These are phyloP conservation scores for Hyphochytrium catenoides DNA, from an alignment of 352 stramenopile genomes.

Conservation along the genomic window DNA sequence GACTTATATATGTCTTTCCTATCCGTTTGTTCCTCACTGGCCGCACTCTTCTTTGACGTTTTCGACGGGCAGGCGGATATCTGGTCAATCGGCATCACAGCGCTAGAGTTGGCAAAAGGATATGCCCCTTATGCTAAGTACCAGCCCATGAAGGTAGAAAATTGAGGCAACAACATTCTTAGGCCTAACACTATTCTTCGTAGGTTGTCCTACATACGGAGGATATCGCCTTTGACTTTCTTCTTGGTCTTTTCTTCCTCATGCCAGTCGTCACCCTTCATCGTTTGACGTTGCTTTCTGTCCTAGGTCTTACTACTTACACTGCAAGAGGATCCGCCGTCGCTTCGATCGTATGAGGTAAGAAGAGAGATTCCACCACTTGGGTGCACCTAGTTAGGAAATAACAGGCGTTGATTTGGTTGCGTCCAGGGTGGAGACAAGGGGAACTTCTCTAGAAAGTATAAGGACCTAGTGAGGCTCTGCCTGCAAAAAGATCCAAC, in stretches of 20 bases:
- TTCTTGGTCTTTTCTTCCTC: too few species aligned
- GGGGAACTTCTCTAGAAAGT: constrained; percentile 49
- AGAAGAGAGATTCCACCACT: constrained; percentile 7
- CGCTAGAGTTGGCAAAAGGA: constrained; percentile 92
- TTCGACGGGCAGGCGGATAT: constrained; percentile 96
- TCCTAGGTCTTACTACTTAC: constrained; percentile 71
- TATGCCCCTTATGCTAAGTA: constrained; percentile 94
- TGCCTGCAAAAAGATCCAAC: constrained; percentile 61
- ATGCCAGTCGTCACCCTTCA: neutral
- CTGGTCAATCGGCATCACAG: constrained; percentile 97
- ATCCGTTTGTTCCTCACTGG: too few species aligned
- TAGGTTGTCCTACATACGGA: too few species aligned
- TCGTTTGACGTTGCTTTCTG: neutral
- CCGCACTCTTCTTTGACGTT: constrained; percentile 51
- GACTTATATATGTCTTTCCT: too few species aligned
- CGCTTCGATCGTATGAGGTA: constrained; percentile 62
- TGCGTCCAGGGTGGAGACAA: constrained; percentile 36
- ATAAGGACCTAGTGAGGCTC: constrained; percentile 64
- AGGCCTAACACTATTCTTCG: too few species aligned
- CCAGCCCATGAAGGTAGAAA: constrained; percentile 89
- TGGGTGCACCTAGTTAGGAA: constrained; percentile 2
- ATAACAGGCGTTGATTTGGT: neutral
- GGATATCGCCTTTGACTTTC: too few species aligned
- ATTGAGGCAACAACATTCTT: too few species aligned
- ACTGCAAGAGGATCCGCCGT: constrained; percentile 86